Conservation (phyloP, 306 rosid species). For the Medicago arabica region DNA sequence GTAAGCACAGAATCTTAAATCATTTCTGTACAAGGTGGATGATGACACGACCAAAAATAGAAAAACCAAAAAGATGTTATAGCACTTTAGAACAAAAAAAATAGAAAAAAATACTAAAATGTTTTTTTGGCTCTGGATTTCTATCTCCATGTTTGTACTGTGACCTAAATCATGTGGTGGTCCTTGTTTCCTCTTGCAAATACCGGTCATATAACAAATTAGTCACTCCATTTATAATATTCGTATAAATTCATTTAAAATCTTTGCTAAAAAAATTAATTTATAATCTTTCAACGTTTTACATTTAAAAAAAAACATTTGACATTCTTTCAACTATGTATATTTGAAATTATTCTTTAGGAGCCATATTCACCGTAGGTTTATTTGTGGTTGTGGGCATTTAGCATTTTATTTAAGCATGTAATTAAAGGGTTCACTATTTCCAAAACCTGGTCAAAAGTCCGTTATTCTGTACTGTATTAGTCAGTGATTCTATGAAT, state of each 20-base stretch:
- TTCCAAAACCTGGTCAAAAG: slow-evolving; percentile 55
- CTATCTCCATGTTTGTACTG: background rate
- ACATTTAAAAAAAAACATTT: too few relatives aligned
- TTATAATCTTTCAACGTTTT: too few relatives aligned
- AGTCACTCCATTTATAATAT: too few relatives aligned
- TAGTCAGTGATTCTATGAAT: slow-evolving; percentile 45
- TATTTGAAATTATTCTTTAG: background rate
- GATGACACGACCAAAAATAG: slow-evolving; percentile 40
- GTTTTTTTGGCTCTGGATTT: background rate
- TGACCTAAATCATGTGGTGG: background rate
- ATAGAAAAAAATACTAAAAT: background rate
- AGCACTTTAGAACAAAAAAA: background rate
- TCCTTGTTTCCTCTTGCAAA: background rate
- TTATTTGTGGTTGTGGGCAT: slow-evolving; percentile 27
- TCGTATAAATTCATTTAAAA: too few relatives aligned
- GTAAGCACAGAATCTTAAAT: slow-evolving; percentile 45
- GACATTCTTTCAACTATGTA: too few relatives aligned
- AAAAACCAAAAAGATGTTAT: slow-evolving; percentile 28
- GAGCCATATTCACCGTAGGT: background rate
- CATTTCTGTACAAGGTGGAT: slow-evolving; percentile 30
- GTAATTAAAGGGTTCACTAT: slow-evolving; percentile 37
- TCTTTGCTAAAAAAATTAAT: too few relatives aligned
- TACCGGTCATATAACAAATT: too few relatives aligned
- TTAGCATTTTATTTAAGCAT: slow-evolving; percentile 11
- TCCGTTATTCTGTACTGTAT: slow-evolving; percentile 43